A percentile compares a stretch with the other conserved stretches of the same genome.
phyloP scores from a whole-genome alignment of 2,329 filamentous ascomycete species.

The Cladosporium austrohemisphaericum region DNA sequence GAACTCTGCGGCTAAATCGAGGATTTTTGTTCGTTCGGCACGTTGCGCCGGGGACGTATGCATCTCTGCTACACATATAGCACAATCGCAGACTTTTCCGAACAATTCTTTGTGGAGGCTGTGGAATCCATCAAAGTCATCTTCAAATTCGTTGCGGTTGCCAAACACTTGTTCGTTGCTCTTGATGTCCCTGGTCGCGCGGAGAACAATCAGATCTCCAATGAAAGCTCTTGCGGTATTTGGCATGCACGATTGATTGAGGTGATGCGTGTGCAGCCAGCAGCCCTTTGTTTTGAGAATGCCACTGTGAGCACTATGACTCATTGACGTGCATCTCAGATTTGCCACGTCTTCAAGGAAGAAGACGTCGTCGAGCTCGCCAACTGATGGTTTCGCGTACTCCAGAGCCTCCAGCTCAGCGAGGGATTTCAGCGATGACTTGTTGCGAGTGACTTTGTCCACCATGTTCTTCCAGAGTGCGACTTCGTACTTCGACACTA shows the following conservation, averaged over 20 bases:
- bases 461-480: not conserved
- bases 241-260: conserved; percentile 52
- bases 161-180: conserved; percentile 44
- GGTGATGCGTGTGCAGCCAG: conserved; percentile 48
- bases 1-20: not conserved
- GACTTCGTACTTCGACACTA: not conserved
- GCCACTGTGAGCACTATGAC: not conserved
- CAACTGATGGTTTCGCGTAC: conserved; percentile 3
- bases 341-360: conserved; percentile 20
- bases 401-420: not conserved
- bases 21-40: not conserved
- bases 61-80: not conserved
- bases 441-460: not conserved
- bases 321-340: not conserved
- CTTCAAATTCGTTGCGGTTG: conserved; percentile 18
- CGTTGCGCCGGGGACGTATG: not conserved
- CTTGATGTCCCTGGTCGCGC: conserved; percentile 44
- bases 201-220: conserved; percentile 52
- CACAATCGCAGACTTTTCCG: not conserved
- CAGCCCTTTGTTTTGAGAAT: conserved; percentile 35
- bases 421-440: not conserved
- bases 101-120: not conserved
- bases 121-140: not conserved
- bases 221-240: conserved; percentile 51
- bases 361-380: conserved; percentile 19